phyloP scores from a whole-genome alignment of 257 asterid genomes.

The Nicotiana tomentosiformis region DNA sequence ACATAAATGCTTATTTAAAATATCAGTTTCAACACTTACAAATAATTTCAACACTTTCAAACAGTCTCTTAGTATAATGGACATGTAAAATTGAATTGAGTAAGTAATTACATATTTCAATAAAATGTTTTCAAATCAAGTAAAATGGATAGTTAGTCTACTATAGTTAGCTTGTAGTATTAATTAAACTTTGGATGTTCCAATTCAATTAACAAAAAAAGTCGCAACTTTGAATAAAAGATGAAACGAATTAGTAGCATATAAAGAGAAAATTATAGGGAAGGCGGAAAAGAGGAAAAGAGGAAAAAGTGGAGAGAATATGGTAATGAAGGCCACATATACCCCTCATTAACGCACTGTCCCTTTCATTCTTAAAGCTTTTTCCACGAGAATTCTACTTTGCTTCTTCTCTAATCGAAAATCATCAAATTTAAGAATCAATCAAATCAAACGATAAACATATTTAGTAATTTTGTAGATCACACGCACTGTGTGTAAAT shows the following conservation, averaged over 20 bases:
- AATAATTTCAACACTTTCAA: too few species aligned
- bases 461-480: not conserved
- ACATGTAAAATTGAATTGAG: too few species aligned
- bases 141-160: too few species aligned
- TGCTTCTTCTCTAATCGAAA: constrained; percentile 8
- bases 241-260: not conserved
- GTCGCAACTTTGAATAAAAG: not conserved
- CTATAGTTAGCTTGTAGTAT: too few species aligned
- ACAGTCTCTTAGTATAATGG: too few species aligned
- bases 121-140: too few species aligned
- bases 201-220: not conserved
- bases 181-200: not conserved
- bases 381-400: not conserved
- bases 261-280: not conserved
- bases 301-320: constrained; percentile 42
- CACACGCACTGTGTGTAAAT: not conserved
- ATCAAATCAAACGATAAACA: not conserved
- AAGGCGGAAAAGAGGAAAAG: constrained; percentile 3
- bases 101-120: too few species aligned
- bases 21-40: too few species aligned
- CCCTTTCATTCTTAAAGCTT: constrained; percentile 9
- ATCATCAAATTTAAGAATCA: not conserved
- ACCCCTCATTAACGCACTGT: constrained; percentile 2
- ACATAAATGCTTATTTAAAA: too few species aligned
- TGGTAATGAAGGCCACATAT: constrained; percentile 32